Base-by-base conservation (phyloP, 495 filamentous ascomycete species). In the Chlorociboria aeruginascens region DNA sequence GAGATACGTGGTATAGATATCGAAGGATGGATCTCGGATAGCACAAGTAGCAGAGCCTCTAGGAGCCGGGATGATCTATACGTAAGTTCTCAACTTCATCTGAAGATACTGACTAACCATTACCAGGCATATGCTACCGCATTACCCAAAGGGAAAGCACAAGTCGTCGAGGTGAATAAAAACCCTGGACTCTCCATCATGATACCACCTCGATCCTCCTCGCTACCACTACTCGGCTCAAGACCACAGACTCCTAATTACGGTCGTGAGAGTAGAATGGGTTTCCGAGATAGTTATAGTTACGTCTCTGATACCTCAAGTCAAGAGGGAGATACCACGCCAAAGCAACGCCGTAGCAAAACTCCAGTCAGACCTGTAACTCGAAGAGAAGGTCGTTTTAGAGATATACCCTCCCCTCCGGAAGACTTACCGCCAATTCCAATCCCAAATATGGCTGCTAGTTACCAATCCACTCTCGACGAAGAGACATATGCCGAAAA, bases 201-300 rank as follows among this genome's bases (percentile, higher is more conserved):
- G 8, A 43, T 53, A 13, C 50, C 54, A 6, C 46, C 41, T 13
- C 32, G 48, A 10, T 47, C 46, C 31, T 48, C 54, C 3, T 53
- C 54, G 0, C 34, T 50, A 13, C 12, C 8, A 8, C 41, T 32
- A 11, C 42, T 45, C 6, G 8, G 28, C 3, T 32, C 41, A 13
- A 38, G 32, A 14, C 44, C 44, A 28, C 13, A 36, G 11, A 8
- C 32, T 10, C 3, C 35, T 0, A 29, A 36, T 7, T 10, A 25
- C 28, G 10, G 33, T 20, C 33, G 32, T 13, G 39, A 44, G 9
- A 48, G 39, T 14, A 40, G 38, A 33, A 12, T 48, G 31, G 25
- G 14, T 13, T 48, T 29, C 34, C 12, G 11, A 2, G 37, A 42
- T 28, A 49, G 41, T n/a, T 39, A 39, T 39, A 14, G n/a, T 39